Conservation (phyloP, 2,329 filamentous ascomycete species). For the Myriangium duriaei region DNA sequence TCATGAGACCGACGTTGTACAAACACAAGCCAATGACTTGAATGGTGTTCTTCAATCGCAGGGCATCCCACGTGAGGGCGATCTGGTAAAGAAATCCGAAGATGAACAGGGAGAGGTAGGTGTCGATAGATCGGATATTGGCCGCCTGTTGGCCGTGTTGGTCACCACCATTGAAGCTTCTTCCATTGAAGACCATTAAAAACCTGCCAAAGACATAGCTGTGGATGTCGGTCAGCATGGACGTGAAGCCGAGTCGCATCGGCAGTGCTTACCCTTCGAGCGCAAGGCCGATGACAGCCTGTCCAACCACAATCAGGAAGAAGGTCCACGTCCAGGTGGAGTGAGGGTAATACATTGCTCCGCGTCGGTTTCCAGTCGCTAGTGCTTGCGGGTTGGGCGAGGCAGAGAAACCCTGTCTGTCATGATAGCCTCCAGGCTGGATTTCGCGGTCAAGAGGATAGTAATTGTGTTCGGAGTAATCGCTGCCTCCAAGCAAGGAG, state of each 20-base stretch:
- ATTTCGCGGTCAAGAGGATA: constrained; percentile 40
- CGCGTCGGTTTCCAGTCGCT: constrained; percentile 20
- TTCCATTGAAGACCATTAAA: constrained; percentile 47
- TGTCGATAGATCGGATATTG: constrained; percentile 61
- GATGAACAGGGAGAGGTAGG: constrained; percentile 90
- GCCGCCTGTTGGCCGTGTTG: constrained; percentile 24
- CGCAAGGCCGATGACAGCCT: constrained; percentile 67
- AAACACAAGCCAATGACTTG: constrained; percentile 91
- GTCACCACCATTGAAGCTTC: too few relatives aligned
- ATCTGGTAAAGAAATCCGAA: constrained; percentile 93
- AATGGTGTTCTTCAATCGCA: constrained; percentile 94
- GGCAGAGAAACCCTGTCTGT: constrained; percentile 38
- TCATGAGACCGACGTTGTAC: constrained; percentile 80
- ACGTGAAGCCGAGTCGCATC: too few relatives aligned
- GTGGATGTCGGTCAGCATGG: too few relatives aligned
- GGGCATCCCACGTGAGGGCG: constrained; percentile 80
- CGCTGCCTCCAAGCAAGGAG: constrained; percentile 44
- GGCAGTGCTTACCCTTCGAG: constrained; percentile 85
- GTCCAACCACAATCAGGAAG: constrained; percentile 57
- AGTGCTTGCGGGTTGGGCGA: constrained; percentile 19
- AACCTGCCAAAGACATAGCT: constrained; percentile 88
- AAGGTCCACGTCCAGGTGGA: constrained; percentile 85
- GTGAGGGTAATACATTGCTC: constrained; percentile 63
- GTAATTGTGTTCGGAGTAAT: constrained; percentile 18
- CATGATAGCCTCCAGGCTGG: constrained; percentile 35